phyloP scores from a whole-genome alignment of 345 rosid species.

The Boechera stricta region DNA sequence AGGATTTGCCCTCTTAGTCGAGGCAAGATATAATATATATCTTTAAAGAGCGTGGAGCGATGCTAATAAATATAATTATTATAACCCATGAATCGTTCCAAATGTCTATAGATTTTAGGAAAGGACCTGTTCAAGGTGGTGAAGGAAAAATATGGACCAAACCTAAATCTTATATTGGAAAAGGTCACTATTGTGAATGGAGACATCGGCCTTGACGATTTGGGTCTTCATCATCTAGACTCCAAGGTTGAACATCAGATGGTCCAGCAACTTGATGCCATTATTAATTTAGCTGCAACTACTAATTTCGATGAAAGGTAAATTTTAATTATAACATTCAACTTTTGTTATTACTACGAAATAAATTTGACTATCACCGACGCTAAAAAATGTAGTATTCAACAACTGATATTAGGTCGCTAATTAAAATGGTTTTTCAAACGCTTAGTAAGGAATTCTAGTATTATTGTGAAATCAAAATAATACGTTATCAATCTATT shows the following conservation, averaged over 20 bases:
- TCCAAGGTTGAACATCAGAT: constrained; percentile 26
- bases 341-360: background rate
- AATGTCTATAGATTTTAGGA: constrained; percentile 24
- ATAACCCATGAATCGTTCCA: background rate
- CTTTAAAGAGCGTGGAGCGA: background rate
- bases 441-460: background rate
- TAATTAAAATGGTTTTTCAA: background rate
- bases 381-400: background rate
- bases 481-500: background rate
- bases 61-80: background rate
- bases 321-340: background rate
- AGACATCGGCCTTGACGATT: constrained; percentile 31
- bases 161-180: constrained; percentile 22
- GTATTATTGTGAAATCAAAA: background rate
- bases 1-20: background rate
- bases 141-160: constrained; percentile 40
- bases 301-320: constrained; percentile 47
- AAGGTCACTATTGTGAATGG: constrained; percentile 37
- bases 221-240: constrained; percentile 36
- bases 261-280: constrained; percentile 38
- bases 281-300: constrained; percentile 45
- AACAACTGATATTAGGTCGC: background rate
- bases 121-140: constrained; percentile 38
- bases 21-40: background rate
- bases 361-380: background rate